A percentile compares a stretch with the other conserved stretches of the same genome.
phyloP scores from a whole-genome alignment of 441 rosid species.

The Erodium trifolium region DNA sequence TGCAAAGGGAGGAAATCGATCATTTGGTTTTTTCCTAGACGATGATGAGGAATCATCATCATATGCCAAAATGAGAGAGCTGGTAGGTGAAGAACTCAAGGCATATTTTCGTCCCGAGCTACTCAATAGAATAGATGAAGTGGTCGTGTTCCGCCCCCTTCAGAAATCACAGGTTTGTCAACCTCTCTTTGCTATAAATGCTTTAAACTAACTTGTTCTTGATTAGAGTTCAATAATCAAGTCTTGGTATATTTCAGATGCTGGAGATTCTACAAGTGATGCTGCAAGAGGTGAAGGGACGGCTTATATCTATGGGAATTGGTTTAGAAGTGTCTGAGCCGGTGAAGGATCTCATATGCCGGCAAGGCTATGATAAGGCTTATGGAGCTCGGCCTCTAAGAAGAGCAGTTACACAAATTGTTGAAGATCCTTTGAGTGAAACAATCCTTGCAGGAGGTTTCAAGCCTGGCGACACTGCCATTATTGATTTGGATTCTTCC shows the following conservation, averaged over 20 bases:
- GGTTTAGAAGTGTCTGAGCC: constrained; percentile 74
- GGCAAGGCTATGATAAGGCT: constrained; percentile 65
- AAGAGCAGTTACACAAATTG: constrained; percentile 63
- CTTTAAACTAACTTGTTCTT: not conserved
- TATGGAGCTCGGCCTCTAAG: constrained; percentile 88
- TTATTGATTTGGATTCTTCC: constrained; percentile 58
- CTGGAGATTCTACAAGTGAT: constrained; percentile 64
- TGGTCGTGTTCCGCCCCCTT: constrained; percentile 56
- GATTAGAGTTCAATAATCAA: not conserved
- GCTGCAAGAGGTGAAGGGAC: constrained; percentile 75
- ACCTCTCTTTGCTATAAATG: not conserved
- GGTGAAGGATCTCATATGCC: constrained; percentile 65
- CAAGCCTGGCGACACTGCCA: constrained; percentile 73
- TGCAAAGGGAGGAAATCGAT: constrained; percentile 43
- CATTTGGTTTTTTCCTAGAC: constrained; percentile 47
- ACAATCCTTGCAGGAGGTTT: constrained; percentile 62
- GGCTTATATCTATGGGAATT: constrained; percentile 69
- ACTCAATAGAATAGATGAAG: constrained; percentile 68
- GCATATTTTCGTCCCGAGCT: constrained; percentile 68
- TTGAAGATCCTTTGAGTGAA: constrained; percentile 84
- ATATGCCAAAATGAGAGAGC: constrained; percentile 49
- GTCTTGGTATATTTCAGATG: constrained; percentile 43
- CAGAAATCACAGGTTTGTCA: constrained; percentile 75
- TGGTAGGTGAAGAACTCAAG: constrained; percentile 60
- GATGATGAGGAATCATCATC: constrained; percentile 36